Evolutionary conservation across 2,329 filamentous ascomycete species (phyloP).

Genomic region (Sporothrix protearum): DNA sequence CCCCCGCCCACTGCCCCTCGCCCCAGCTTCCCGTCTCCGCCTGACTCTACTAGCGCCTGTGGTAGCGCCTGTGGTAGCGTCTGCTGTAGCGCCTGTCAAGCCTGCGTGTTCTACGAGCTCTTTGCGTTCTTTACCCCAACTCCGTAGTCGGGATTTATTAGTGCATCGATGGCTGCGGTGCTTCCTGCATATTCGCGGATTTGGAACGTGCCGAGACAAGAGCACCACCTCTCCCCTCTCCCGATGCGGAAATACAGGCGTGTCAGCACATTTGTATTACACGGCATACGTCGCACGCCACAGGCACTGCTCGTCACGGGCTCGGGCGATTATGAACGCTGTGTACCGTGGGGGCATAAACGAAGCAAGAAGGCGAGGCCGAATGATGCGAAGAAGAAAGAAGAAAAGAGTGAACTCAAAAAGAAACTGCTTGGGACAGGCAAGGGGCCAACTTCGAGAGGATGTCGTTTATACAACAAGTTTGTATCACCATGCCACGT

Average conservation of each 20-base stretch:
- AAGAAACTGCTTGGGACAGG: neutral
- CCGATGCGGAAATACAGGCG: constrained; percentile 12
- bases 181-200: neutral
- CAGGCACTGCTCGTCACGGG: neutral
- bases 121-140: neutral
- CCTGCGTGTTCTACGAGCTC: neutral
- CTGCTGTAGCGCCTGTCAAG: neutral
- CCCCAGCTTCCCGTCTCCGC: constrained; percentile 9
- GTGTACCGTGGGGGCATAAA: neutral
- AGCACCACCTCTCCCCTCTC: neutral
- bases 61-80: neutral
- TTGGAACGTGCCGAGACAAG: constrained; percentile 9
- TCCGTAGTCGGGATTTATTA: constrained; percentile 1
- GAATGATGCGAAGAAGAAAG: neutral
- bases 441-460: neutral
- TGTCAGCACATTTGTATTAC: constrained; percentile 8
- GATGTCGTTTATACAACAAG: neutral
- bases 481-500: neutral
- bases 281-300: neutral
- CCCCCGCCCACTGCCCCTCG: neutral
- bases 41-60: neutral
- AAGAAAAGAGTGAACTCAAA: neutral
- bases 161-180: neutral
- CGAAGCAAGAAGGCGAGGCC: neutral
- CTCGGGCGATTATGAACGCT: neutral